Conservation (phyloP, 345 rosid species). For the Aquilaria malaccensis region DNA sequence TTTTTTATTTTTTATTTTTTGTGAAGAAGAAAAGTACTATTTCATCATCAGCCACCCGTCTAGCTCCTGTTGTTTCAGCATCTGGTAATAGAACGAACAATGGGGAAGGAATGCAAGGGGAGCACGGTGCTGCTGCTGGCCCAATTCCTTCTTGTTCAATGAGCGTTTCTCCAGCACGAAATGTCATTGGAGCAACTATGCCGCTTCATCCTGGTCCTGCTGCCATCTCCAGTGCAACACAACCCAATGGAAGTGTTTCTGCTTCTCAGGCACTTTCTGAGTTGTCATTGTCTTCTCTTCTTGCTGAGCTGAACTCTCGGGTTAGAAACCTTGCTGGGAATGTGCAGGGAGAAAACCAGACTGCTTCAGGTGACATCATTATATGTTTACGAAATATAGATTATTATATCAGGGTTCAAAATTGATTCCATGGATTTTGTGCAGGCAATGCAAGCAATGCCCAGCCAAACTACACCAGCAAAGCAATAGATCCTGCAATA, state of each 20-base stretch:
- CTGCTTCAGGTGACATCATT: slow-evolving; percentile 39
- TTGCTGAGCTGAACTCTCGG: slow-evolving; percentile 40
- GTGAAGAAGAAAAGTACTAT: slow-evolving; percentile 8
- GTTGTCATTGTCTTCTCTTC: slow-evolving; percentile 29
- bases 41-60: slow-evolving; percentile 38
- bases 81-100: slow-evolving; percentile 42
- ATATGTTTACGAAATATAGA: slow-evolving; percentile 18
- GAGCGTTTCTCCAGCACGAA: slow-evolving; percentile 36
- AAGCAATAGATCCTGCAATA: slow-evolving; percentile 30
- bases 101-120: slow-evolving; percentile 49
- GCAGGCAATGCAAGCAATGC: slow-evolving; percentile 20
- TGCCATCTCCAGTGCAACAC: slow-evolving; percentile 22
- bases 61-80: slow-evolving; percentile 46
- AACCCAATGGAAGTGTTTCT: slow-evolving; percentile 28
- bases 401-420: slow-evolving; percentile 20
- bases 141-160: slow-evolving; percentile 31
- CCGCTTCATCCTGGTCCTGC: slow-evolving; percentile 37
- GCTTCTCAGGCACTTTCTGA: slow-evolving; percentile 26
- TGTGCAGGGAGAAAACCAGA: slow-evolving; percentile 45
- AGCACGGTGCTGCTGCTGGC: slow-evolving; percentile 29
- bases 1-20: not conserved
- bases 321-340: slow-evolving; percentile 36
- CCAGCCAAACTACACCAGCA: slow-evolving; percentile 23
- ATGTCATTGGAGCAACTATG: slow-evolving; percentile 29
- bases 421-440: slow-evolving; percentile 19